These are phyloP conservation scores for Rhodotorula kratochvilovae DNA, from an alignment of 768 basidiomycete species.

Conservation along the genomic window DNA sequence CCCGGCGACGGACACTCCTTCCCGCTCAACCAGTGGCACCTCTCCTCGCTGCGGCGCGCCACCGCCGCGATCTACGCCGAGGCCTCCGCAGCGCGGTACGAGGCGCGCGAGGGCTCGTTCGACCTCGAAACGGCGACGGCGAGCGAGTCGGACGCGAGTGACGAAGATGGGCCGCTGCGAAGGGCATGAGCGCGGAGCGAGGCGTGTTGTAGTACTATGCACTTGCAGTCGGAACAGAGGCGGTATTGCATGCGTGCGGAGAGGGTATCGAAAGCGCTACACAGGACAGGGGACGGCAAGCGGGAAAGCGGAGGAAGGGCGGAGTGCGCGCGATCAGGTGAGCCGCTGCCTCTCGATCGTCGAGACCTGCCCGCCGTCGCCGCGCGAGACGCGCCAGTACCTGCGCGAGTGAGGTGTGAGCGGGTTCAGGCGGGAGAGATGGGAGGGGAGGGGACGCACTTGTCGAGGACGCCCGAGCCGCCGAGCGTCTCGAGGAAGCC, in stretches of 20 bases:
- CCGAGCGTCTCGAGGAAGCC: conserved; percentile 86
- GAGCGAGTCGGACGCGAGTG: background rate
- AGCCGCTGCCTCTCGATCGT: conserved; percentile 35
- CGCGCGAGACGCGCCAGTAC: conserved; percentile 36
- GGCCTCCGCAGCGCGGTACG: conserved; percentile 4
- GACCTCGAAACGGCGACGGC: background rate
- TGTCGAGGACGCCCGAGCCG: conserved; percentile 85
- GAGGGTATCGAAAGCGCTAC: background rate
- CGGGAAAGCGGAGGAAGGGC: background rate
- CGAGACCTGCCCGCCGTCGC: conserved; percentile 34
- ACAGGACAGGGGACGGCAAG: background rate
- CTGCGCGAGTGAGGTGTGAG: background rate
- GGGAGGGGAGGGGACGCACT: conserved; percentile 52
- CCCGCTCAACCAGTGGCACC: conserved; percentile 11
- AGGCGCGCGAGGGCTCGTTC: background rate
- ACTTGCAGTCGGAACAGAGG: background rate
- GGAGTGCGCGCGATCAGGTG: background rate
- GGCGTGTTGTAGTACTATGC: background rate
- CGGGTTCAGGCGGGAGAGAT: too few relatives aligned
- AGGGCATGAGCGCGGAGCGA: background rate
- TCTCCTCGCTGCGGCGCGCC: background rate
- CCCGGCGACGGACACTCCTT: conserved; percentile 25
- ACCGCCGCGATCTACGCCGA: conserved; percentile 19
- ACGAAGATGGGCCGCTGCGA: conserved; percentile 10
- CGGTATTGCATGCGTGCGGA: background rate